Evolutionary conservation across 2,329 filamentous ascomycete species (phyloP), one percentile per base, ranked within the genome.

Genomic region (Ascochyta koolunga): DNA sequence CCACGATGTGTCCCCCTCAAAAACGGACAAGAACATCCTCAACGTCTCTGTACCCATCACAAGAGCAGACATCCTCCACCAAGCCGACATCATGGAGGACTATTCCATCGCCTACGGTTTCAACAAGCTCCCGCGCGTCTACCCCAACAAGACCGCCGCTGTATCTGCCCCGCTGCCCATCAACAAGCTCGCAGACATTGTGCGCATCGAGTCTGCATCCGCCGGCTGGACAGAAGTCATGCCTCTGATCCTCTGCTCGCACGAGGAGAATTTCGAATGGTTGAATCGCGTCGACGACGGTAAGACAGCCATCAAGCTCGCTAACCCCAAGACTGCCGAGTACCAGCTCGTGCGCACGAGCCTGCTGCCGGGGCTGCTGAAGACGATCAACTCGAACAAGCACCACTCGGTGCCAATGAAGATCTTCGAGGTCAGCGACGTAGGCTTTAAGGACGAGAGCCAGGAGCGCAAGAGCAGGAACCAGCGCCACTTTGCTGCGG

Each of bases 61-160:
- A 40, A 86, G 95, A 59, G 93, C 95, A 41, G 95, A 99, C 75
- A 89, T 99, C 36, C 86, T 99, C 27, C 95, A 99, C 76, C 90
- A 97, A 72, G 96, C 92, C 67, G 95, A 99, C 73, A 90, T 99
- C 64, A 99, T 99, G 93, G 95, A 99, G 79, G 96, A 99, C 72
- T 88, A 96, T 18, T 95, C 92, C 35, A 95, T 99, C 61, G 92
- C 91, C 47, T 97, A 98, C 75, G 95, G 96, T 62, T 99, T 96
- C 84, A 99, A 99, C 82, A 91, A 90, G 60, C 87, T 99, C 16
- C 93, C 93, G 1, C 88, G 92, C 46, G 87, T 89, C 42, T 91
- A 93, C 69, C 92, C 93, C 8, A 92, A 88, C 76, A 93, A 92
- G 71, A 89, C 90, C 21, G 89, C 89, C 50, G 95, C 91, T 5